Evolutionary conservation across 129 eudicot species (phyloP).

Genomic region (Arctium minus): DNA sequence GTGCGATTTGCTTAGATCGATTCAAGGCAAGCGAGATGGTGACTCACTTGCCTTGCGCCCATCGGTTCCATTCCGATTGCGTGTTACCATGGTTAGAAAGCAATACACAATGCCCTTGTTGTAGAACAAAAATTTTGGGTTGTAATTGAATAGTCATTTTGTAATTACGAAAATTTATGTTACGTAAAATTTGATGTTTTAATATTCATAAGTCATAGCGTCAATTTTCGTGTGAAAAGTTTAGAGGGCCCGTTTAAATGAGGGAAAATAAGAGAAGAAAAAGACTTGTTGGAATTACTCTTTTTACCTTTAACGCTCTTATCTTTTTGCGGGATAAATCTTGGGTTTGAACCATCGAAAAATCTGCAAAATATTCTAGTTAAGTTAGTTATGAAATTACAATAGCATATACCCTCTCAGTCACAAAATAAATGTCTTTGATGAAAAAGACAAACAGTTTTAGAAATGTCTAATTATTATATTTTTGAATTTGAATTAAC

Average conservation of each 20-base stretch:
- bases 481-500: too few species aligned
- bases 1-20: conserved; percentile 48
- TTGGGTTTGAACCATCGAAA: not conserved
- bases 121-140: conserved; percentile 34
- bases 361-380: not conserved
- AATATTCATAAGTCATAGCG: too few species aligned
- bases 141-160: not conserved
- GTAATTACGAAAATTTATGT: not conserved
- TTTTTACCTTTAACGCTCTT: not conserved
- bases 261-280: not conserved
- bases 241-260: not conserved
- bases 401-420: too few species aligned
- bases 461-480: too few species aligned
- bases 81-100: conserved; percentile 48
- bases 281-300: not conserved
- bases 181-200: not conserved
- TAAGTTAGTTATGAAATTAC: not conserved
- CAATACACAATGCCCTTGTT: conserved; percentile 59
- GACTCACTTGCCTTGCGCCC: conserved; percentile 41
- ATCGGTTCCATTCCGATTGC: conserved; percentile 49
- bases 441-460: too few species aligned
- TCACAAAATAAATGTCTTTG: too few species aligned
- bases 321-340: not conserved
- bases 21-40: conserved; percentile 34
- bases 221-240: too few species aligned